Evolutionary conservation across 306 rosid genomes (phyloP).

Genomic region (Luffa acutangula): DNA sequence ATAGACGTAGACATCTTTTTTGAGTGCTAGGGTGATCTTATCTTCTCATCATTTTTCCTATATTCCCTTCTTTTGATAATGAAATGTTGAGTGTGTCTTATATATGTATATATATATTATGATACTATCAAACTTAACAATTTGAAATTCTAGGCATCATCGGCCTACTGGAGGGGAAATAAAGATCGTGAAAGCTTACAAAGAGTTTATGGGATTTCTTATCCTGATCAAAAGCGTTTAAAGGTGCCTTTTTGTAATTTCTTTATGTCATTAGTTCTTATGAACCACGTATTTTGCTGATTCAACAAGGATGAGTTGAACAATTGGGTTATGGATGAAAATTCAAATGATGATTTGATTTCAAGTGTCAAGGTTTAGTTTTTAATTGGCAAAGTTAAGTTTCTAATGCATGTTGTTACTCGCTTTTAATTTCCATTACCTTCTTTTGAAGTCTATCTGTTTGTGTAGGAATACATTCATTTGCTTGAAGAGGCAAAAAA

Average conservation of each 20-base stretch:
- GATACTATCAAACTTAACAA: neutral
- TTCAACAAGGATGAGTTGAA: neutral
- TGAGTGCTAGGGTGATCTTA: neutral
- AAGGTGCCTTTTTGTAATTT: conserved; percentile 43
- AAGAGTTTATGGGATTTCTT: conserved; percentile 95
- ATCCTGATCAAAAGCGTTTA: conserved; percentile 82
- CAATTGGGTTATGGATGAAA: neutral
- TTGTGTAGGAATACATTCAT: conserved; percentile 46
- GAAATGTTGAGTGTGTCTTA: neutral
- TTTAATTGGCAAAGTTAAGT: neutral
- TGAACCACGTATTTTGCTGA: neutral
- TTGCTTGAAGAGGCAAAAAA: conserved; percentile 85
- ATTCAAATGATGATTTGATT: neutral
- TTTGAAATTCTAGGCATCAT: conserved; percentile 70
- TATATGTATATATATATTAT: neutral
- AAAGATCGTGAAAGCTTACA: conserved; percentile 89
- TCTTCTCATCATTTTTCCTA: neutral
- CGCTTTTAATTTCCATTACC: conserved; percentile 8
- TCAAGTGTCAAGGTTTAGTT: neutral
- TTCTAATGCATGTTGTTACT: neutral
- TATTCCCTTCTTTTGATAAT: neutral
- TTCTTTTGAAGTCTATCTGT: conserved; percentile 5
- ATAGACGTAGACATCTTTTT: neutral
- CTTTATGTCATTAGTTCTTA: neutral
- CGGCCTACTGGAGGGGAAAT: conserved; percentile 96